These are phyloP conservation scores for Citrus glauca DNA, from an alignment of 345 rosid genomes.

Conservation along the genomic window DNA sequence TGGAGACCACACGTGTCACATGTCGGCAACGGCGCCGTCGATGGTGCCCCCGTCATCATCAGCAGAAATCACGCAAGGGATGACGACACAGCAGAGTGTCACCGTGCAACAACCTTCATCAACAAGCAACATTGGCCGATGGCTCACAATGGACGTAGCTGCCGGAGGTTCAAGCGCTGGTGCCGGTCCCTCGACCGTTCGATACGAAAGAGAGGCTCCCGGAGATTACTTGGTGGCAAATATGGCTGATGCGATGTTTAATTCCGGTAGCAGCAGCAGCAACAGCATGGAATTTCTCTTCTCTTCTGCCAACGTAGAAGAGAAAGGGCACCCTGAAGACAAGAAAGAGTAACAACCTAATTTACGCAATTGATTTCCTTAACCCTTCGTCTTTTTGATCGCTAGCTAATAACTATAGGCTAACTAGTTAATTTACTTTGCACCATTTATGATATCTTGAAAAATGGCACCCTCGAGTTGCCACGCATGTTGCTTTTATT, in stretches of 20 bases:
- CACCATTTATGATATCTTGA: background rate
- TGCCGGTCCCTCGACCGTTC: constrained; percentile 30
- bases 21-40: constrained; percentile 55
- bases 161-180: constrained; percentile 9
- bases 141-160: constrained; percentile 33
- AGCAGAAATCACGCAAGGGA: background rate
- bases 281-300: constrained; percentile 57
- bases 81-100: constrained; percentile 8
- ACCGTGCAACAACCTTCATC: constrained; percentile 5
- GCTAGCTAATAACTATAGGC: background rate
- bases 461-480: too few relatives aligned
- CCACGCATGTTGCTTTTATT: too few relatives aligned
- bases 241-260: constrained; percentile 61
- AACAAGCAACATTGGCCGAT: background rate
- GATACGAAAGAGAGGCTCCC: constrained; percentile 25
- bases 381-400: background rate
- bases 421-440: too few relatives aligned
- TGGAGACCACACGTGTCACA: constrained; percentile 69
- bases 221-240: constrained; percentile 34
- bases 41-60: constrained; percentile 3
- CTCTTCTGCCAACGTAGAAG: constrained; percentile 25
- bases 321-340: constrained; percentile 25
- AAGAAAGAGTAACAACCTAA: constrained; percentile 18
- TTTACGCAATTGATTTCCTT: background rate
- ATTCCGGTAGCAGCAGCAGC: constrained; percentile 53